A percentile compares a stretch with the other conserved stretches of the same genome.
phyloP scores from a whole-genome alignment of 345 rosid genomes.

The Salix purpurea region DNA sequence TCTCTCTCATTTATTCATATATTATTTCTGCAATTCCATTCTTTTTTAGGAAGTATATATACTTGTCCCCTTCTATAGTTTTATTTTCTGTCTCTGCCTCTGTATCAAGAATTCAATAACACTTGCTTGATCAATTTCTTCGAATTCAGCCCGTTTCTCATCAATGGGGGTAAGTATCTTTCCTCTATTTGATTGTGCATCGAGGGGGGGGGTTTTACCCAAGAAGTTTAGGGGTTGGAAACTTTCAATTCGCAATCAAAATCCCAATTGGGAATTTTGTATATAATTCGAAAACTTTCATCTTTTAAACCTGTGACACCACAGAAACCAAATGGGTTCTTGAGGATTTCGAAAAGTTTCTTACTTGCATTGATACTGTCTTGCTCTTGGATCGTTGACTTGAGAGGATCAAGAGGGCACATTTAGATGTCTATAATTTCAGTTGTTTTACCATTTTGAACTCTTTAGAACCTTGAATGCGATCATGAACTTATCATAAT shows the following conservation, averaged over 20 bases:
- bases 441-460: not conserved
- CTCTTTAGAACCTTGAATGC: not conserved
- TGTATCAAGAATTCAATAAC: not conserved
- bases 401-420: not conserved
- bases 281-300: not conserved
- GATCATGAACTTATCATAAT: not conserved
- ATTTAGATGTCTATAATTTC: not conserved
- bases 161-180: not conserved
- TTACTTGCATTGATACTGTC: not conserved
- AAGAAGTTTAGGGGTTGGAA: not conserved
- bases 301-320: not conserved
- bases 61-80: not conserved
- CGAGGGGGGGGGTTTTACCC: not conserved
- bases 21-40: not conserved
- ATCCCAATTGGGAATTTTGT: not conserved
- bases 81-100: not conserved
- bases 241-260: not conserved
- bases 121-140: not conserved
- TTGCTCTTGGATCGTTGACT: not conserved
- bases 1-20: not conserved
- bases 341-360: not conserved
- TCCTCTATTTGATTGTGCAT: not conserved
- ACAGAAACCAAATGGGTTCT: not conserved
- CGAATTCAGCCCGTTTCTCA: not conserved
- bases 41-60: not conserved